Evolutionary conservation across 257 asterid genomes (phyloP).

Genomic region (Paraleonurus japonicus): DNA sequence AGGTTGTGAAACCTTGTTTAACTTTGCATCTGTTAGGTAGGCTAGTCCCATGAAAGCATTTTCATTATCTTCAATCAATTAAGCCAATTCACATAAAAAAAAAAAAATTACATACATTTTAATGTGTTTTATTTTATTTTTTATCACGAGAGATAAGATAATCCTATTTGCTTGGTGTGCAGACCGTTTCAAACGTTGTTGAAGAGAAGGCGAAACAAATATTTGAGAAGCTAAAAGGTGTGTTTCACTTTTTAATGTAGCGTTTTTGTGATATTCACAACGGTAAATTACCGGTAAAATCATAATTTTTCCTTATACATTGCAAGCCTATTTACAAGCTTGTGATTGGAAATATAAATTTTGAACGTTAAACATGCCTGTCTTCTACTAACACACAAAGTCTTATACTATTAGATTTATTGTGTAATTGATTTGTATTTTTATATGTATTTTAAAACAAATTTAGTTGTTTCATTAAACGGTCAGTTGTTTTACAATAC

Average conservation of each 20-base stretch:
- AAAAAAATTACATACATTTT: not conserved
- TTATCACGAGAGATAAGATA: not conserved
- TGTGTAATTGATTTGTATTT: not conserved
- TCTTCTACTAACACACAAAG: too few relatives aligned
- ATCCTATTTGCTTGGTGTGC: constrained; percentile 26
- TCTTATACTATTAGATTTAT: not conserved
- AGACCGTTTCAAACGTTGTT: constrained; percentile 74
- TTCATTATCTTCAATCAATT: not conserved
- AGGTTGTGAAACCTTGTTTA: not conserved
- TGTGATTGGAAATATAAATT: too few relatives aligned
- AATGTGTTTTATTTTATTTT: too few relatives aligned
- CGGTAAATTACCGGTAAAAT: too few relatives aligned
- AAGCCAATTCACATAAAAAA: too few relatives aligned
- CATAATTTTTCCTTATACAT: too few relatives aligned
- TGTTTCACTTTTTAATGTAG: too few relatives aligned
- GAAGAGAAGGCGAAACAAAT: constrained; percentile 94
- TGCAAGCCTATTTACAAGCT: too few relatives aligned
- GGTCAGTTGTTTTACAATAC: not conserved
- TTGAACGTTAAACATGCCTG: too few relatives aligned
- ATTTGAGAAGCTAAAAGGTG: constrained; percentile 90
- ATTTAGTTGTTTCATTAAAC: too few relatives aligned
- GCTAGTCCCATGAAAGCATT: not conserved
- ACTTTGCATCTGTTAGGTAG: not conserved
- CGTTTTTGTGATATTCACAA: too few relatives aligned
- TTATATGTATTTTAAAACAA: too few relatives aligned